These are phyloP conservation scores for Bonnemaisonia californica DNA, from an alignment of 31 red algal species.

Conservation along the genomic window DNA sequence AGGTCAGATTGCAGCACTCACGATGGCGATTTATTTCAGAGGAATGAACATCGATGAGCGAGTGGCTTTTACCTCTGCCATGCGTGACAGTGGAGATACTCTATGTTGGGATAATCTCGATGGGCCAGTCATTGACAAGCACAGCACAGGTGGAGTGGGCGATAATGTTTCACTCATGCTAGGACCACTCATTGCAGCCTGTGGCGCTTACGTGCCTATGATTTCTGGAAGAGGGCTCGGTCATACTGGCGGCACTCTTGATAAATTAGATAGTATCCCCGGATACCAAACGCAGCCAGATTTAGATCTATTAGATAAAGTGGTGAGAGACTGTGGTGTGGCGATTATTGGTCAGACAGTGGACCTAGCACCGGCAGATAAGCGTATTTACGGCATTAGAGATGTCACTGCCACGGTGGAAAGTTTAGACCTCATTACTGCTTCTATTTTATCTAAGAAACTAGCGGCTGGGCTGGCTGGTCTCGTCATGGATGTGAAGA, in stretches of 20 bases:
- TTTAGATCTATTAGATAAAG: background rate
- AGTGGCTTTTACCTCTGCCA: slow-evolving; percentile 2
- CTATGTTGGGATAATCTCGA: slow-evolving; percentile 20
- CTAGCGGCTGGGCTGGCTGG: slow-evolving; percentile 24
- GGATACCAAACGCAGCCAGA: background rate
- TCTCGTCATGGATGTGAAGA: slow-evolving; percentile 39
- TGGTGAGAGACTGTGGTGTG: slow-evolving; percentile 14
- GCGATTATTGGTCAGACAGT: slow-evolving; percentile 29
- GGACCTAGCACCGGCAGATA: slow-evolving; percentile 26
- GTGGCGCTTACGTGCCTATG: slow-evolving; percentile 25
- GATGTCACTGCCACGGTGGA: slow-evolving; percentile 43
- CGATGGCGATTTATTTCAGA: slow-evolving; percentile 39
- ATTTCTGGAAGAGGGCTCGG: slow-evolving; percentile 23
- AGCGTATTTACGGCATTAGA: slow-evolving; percentile 17
- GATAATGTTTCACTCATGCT: slow-evolving; percentile 26
- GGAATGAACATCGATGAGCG: slow-evolving; percentile 5
- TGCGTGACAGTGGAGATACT: slow-evolving; percentile 5
- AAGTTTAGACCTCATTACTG: slow-evolving; percentile 18
- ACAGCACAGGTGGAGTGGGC: slow-evolving; percentile 37
- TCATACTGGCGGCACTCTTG: slow-evolving; percentile 35
- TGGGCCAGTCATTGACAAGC: slow-evolving; percentile 25
- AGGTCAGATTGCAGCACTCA: slow-evolving; percentile 18
- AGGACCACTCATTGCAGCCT: slow-evolving; percentile 18
- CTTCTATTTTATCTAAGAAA: slow-evolving; percentile 33
- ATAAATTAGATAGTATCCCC: slow-evolving; percentile 23